These are phyloP conservation scores for Colletotrichum orchidophilum DNA, from an alignment of 2,329 filamentous ascomycete species.

Conservation along the genomic window DNA sequence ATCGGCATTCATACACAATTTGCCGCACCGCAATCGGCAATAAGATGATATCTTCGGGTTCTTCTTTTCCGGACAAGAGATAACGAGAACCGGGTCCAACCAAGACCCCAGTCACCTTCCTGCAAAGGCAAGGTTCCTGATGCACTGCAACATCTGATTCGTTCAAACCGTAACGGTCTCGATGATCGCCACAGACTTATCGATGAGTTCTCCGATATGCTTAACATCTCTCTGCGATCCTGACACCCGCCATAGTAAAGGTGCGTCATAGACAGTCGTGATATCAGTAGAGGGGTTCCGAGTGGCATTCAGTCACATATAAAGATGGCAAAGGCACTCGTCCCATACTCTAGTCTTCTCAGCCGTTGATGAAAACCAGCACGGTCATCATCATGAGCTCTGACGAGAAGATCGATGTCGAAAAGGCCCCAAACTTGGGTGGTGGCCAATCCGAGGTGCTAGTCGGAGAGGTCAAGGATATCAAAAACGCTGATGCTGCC, in stretches of 20 bases:
- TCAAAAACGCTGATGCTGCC: slow-evolving; percentile 18
- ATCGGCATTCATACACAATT: background rate
- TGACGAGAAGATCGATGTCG: slow-evolving; percentile 5
- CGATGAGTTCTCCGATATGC: background rate
- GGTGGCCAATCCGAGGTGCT: slow-evolving; percentile 7
- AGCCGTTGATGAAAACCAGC: too few species aligned
- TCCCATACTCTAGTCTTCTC: background rate
- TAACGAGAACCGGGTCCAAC: slow-evolving; percentile 17
- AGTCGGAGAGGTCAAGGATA: slow-evolving; percentile 14
- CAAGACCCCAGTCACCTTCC: slow-evolving; percentile 11
- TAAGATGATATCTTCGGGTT: slow-evolving; percentile 4
- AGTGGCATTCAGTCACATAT: background rate
- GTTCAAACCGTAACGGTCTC: background rate
- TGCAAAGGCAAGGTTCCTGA: slow-evolving; percentile 3
- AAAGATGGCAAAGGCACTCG: too few species aligned
- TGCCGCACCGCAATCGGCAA: background rate
- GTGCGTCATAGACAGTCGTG: slow-evolving; percentile 10
- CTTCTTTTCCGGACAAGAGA: slow-evolving; percentile 18
- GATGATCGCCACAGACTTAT: slow-evolving; percentile 17
- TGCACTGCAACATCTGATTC: background rate
- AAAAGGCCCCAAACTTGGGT: background rate
- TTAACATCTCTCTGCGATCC: background rate
- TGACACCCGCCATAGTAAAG: background rate
- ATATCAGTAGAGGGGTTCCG: background rate
- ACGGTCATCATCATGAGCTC: background rate